Evolutionary conservation across 352 stramenopile species (phyloP).

Genomic region (Blastocystis sp.): DNA sequence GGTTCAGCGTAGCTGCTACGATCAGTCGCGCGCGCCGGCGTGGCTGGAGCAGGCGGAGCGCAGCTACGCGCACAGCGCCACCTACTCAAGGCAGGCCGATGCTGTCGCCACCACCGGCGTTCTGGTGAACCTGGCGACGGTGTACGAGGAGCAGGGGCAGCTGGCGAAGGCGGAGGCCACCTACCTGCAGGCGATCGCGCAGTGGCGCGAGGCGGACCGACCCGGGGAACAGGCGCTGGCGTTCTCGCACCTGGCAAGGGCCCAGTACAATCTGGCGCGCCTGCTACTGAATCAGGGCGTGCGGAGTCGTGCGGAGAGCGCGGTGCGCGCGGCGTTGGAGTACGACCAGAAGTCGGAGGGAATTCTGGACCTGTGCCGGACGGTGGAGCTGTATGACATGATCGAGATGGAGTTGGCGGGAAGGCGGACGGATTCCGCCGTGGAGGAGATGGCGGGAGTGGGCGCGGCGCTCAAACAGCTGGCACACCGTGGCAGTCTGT

Average conservation of each 20-base stretch:
- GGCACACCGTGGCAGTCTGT: not conserved
- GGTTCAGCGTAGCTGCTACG: constrained; percentile 17
- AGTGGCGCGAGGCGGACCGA: not conserved
- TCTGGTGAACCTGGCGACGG: constrained; percentile 18
- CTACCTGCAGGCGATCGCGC: constrained; percentile 11
- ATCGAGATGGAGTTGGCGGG: not conserved
- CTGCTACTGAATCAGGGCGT: constrained; percentile 7
- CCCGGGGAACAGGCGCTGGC: not conserved
- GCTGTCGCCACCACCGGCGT: constrained; percentile 4
- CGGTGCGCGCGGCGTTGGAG: not conserved
- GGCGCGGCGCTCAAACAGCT: not conserved
- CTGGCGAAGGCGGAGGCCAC: not conserved
- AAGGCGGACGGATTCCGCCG: not conserved
- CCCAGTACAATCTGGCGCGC: not conserved
- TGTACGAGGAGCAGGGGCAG: not conserved
- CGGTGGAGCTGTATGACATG: not conserved
- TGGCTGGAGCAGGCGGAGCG: not conserved
- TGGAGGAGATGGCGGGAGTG: not conserved
- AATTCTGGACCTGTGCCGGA: not conserved
- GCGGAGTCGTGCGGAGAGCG: not conserved
- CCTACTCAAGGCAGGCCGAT: not conserved
- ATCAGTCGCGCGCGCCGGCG: not conserved
- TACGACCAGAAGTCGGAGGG: not conserved
- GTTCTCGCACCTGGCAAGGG: not conserved
- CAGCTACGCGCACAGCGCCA: not conserved